Evolutionary conservation across 805 yeast species (phyloP).

Genomic region (Saturnispora kantuleensis): DNA sequence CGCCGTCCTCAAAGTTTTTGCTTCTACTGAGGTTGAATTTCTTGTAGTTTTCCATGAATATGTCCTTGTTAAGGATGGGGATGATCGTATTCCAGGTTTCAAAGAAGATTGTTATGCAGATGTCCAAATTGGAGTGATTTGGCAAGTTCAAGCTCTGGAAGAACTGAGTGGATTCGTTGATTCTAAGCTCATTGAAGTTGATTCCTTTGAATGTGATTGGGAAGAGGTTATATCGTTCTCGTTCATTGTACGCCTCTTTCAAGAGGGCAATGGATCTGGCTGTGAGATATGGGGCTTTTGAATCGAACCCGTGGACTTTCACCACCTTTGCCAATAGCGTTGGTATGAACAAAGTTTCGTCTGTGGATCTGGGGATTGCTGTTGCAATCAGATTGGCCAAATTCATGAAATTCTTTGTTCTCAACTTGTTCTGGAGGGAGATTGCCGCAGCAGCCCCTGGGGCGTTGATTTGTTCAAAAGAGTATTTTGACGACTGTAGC

Average conservation of each 20-base stretch:
- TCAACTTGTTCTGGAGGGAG: conserved; percentile 36
- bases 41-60: conserved; percentile 54
- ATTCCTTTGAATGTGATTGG: conserved; percentile 26
- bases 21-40: conserved; percentile 39
- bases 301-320: conserved; percentile 59
- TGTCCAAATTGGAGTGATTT: conserved; percentile 54
- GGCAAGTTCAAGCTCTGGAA: conserved; percentile 36
- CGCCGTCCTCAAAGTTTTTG: conserved; percentile 30
- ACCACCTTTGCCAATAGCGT: conserved; percentile 60
- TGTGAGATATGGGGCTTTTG: conserved; percentile 59
- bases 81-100: conserved; percentile 66
- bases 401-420: conserved; percentile 35
- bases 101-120: conserved; percentile 56
- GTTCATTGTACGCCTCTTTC: conserved; percentile 38
- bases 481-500: conserved; percentile 17
- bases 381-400: conserved; percentile 55
- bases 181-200: conserved; percentile 30
- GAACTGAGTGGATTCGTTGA: conserved; percentile 36
- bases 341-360: conserved; percentile 68
- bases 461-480: conserved; percentile 59
- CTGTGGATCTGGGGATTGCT: conserved; percentile 68
- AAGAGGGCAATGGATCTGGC: conserved; percentile 63
- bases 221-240: conserved; percentile 23
- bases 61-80: conserved; percentile 60
- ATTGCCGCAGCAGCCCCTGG: conserved; percentile 71